Base-by-base conservation (phyloP, 352 stramenopile species). In the Pythium utonaiense region DNA sequence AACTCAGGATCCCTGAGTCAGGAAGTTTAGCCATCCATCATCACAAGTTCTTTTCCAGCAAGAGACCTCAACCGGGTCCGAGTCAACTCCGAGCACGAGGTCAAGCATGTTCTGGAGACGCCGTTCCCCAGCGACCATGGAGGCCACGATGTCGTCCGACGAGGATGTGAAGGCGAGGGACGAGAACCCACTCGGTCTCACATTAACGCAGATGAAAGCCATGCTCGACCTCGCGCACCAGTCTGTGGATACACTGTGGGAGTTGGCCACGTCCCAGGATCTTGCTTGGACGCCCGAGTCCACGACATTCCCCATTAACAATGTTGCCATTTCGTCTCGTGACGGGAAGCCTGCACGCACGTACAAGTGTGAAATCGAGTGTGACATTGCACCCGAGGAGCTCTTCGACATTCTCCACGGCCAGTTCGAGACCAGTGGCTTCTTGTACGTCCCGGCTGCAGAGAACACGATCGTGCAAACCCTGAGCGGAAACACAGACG, bases 391-490 rank as follows among this genome's bases (percentile, higher is more conserved):
- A 1, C 75, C 81, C 0, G 83, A 93, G 47, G 83, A 93, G 57
- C 65, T 93, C 30, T 93, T 93, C 63, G 83, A 93, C 42, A 69
- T 89, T 51, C 67, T 93, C 53, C 76, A 91, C 48, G 82, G 77
- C 21, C 83, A 89, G 53, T 81, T 93, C 38, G 83, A 93, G 62
- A 80, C 69, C 12, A 89, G 80, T 60, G 82, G 73, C 31, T 65
- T 69, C 16, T 93, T 80, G 83, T 91, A 93, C 56, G 70, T 91
- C 53, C 91, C 83, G 2, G 75, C 78, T 10, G 83, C 83, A 10
- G 77, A 93, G 62, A 91, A 84, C 62, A 88, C 89, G 58, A 76
- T 91, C 31, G 60, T 91, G 24, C 74, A 81, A 49, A 73, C 77
- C 47, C 70, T 93, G 55, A 75, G 77, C 48, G 83, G 91, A 14